Percentiles rank a stretch among this genome's conserved stretches.
Conservation (phyloP, 2,329 filamentous ascomycete species). For the Diplodia scrobiculata region DNA sequence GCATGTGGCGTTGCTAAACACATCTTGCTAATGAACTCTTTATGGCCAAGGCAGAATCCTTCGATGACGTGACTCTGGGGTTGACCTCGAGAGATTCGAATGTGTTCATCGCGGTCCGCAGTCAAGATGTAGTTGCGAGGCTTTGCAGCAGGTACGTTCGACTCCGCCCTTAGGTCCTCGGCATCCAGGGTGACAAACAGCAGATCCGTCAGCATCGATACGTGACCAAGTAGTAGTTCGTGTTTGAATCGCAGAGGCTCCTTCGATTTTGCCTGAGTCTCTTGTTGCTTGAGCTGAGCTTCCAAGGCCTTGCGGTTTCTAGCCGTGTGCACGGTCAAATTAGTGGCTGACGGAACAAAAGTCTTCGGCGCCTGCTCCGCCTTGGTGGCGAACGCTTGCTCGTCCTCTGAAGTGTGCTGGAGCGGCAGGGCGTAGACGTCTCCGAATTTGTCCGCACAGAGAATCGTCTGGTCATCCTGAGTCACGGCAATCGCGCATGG, state of each 20-base stretch:
- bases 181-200: slow-evolving; percentile 55
- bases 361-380: slow-evolving; percentile 37
- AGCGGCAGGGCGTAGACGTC: slow-evolving; percentile 91
- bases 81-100: slow-evolving; percentile 78
- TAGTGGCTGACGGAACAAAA: slow-evolving; percentile 58
- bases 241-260: slow-evolving; percentile 66
- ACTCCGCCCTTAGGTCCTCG: slow-evolving; percentile 40
- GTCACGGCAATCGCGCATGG: slow-evolving; percentile 75
- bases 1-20: slow-evolving; percentile 65
- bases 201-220: slow-evolving; percentile 88
- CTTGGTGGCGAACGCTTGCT: slow-evolving; percentile 34
- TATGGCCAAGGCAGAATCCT: slow-evolving; percentile 84
- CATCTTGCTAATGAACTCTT: slow-evolving; percentile 77
- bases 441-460: slow-evolving; percentile 92
- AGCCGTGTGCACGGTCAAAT: slow-evolving; percentile 63
- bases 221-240: slow-evolving; percentile 82
- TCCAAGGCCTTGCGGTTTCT: slow-evolving; percentile 61
- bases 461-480: slow-evolving; percentile 68
- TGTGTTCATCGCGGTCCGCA: slow-evolving; percentile 76
- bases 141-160: slow-evolving; percentile 29
- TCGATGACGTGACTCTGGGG: slow-evolving; percentile 89
- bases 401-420: slow-evolving; percentile 46
- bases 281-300: slow-evolving; percentile 56
- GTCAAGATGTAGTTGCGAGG: slow-evolving; percentile 65
- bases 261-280: slow-evolving; percentile 50